Base-by-base conservation (phyloP, 371 early-diverging fungal species). In the Thermomucor indicae-seudaticae region DNA sequence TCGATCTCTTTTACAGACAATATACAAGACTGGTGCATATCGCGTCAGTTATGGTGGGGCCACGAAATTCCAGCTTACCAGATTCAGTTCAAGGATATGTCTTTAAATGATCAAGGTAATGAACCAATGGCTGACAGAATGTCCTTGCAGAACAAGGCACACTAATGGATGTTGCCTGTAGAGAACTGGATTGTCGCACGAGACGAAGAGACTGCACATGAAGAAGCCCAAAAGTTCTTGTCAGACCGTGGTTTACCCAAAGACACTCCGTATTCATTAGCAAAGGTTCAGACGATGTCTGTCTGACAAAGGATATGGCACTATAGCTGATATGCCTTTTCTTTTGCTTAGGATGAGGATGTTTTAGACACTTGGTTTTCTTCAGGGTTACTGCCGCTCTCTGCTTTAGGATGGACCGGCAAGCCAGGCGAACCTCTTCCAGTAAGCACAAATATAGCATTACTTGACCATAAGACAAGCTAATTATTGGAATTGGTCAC, bases 341-440 rank as follows among this genome's bases (percentile, higher is more conserved):
- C n/a, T n/a, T n/a, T n/a, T n/a, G n/a, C 52, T 11, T 85, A 91
- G 82, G 99, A 99, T 64, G 86, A 84, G 12, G 99, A 99, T 72
- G 99, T 99, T 7, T 70, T 99, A 22, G 99, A 99, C 62, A 99
- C 99, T 1, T 99, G 99, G 99, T 99, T 99, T 64, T 98, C 98
- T 11, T 93, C 99, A 12, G 99, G 89, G 12, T 79, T 99, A 30
- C 83, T 97, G 78, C 99, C 99, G 2, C 81, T 99, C 39, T 89
- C 99, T 6, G 91, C 75, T 23, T 88, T 81, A 16, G 83, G 80
- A 14, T 85, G 86, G 86, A 77, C 68, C 17, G 83, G 79, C 6
- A 46, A 14, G 29, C 53, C 52, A 11, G 57, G 39, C 10, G 64
- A 64, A 40, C 34, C 50, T 22, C 64, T 58, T 51, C 77, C 64